Evolutionary conservation across 208 protist genomes (phyloP).

Genomic region (Willaertia magna): DNA sequence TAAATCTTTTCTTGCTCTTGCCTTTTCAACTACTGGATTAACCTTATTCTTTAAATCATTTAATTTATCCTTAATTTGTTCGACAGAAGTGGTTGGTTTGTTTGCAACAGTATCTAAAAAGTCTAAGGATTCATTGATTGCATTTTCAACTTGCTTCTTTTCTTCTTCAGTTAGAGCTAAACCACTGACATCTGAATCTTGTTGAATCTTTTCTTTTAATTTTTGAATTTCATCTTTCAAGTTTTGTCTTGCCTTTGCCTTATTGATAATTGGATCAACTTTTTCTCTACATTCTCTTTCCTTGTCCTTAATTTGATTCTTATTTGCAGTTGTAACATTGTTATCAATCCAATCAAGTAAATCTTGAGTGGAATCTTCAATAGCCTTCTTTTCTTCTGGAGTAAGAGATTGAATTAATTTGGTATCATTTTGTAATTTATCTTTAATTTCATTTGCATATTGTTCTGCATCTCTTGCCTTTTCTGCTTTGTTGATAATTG

Average conservation of each 20-base stretch:
- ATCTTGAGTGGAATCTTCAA: not conserved
- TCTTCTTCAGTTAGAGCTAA: not conserved
- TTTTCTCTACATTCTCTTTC: not conserved
- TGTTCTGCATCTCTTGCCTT: not conserved
- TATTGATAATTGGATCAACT: not conserved
- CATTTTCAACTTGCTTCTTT: not conserved
- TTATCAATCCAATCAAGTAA: slow-evolving; percentile 46
- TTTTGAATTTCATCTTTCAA: not conserved
- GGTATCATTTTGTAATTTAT: not conserved
- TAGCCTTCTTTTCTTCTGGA: not conserved
- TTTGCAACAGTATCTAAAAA: not conserved
- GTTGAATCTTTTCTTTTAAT: not conserved
- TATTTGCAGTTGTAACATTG: not conserved
- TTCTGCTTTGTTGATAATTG: not conserved
- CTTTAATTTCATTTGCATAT: not conserved
- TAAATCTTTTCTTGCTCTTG: not conserved
- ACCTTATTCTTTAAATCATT: not conserved
- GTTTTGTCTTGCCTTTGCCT: not conserved
- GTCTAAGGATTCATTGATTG: not conserved
- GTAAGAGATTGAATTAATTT: not conserved
- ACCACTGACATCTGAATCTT: not conserved
- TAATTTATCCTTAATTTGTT: not conserved
- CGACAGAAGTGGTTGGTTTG: not conserved
- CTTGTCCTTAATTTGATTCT: not conserved
- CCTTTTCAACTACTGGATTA: not conserved